These are phyloP conservation scores for Globisporangium splendens DNA, from an alignment of 352 stramenopile species.

Conservation along the genomic window DNA sequence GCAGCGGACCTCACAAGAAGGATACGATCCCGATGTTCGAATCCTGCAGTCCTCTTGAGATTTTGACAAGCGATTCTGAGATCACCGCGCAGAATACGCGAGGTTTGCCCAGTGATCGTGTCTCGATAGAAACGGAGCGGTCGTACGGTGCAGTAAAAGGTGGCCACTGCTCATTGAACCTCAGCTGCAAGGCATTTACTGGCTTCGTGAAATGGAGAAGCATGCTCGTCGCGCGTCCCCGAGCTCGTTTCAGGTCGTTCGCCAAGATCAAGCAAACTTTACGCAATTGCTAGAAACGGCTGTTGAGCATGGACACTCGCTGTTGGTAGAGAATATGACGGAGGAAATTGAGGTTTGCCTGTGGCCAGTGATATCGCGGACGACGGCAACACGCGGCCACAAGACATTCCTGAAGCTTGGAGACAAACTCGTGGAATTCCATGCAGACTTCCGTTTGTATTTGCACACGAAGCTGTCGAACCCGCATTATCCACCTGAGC, in stretches of 20 bases:
- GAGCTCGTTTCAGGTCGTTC: conserved; percentile 69
- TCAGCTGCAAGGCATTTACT: conserved; percentile 89
- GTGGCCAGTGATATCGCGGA: conserved; percentile 77
- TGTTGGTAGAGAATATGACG: conserved; percentile 89
- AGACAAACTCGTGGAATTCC: conserved; percentile 85
- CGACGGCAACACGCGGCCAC: conserved; percentile 68
- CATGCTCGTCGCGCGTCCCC: conserved; percentile 28
- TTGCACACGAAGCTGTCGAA: conserved; percentile 93
- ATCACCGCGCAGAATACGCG: conserved; percentile 85
- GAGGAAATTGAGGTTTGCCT: conserved; percentile 86
- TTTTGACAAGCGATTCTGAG: conserved; percentile 73
- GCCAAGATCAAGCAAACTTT: conserved; percentile 82
- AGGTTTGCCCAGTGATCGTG: conserved; percentile 84
- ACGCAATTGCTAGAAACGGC: conserved; percentile 65
- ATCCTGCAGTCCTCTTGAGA: conserved; percentile 52
- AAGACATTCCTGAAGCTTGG: conserved; percentile 81
- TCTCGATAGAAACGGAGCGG: conserved; percentile 91
- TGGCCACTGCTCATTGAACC: conserved; percentile 90
- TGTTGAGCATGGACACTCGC: conserved; percentile 71
- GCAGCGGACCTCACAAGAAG: conserved; percentile 10
- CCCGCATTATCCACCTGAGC: conserved; percentile 87
- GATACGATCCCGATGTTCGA: conserved; percentile 31
- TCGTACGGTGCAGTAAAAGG: conserved; percentile 73
- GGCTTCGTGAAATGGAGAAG: conserved; percentile 85
- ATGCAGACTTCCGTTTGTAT: conserved; percentile 81